Evolutionary conservation across 495 filamentous ascomycete genomes (phyloP).

Genomic region (Chaetomium fimeti): DNA sequence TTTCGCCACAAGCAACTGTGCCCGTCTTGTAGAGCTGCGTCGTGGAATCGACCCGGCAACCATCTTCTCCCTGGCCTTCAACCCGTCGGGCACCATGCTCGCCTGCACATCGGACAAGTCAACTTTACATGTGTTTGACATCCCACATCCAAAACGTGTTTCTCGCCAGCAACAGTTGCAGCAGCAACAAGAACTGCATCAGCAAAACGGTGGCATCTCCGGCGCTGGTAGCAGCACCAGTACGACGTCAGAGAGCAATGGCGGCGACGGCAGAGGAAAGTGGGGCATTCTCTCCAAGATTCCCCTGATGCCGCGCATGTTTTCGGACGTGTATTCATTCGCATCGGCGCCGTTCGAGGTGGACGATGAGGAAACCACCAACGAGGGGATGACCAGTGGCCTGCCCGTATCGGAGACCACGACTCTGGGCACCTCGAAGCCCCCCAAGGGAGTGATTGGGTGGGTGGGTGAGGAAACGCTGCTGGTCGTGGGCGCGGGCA

Average conservation of each 20-base stretch:
- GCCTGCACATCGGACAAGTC: slow-evolving; percentile 97
- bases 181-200: slow-evolving; percentile 42
- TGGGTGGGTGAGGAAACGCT: slow-evolving; percentile 70
- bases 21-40: slow-evolving; percentile 76
- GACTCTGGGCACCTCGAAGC: slow-evolving; percentile 51
- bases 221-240: not conserved
- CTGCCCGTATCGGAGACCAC: slow-evolving; percentile 38
- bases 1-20: slow-evolving; percentile 72
- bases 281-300: slow-evolving; percentile 78
- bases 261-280: slow-evolving; percentile 58
- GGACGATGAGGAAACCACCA: slow-evolving; percentile 58
- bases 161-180: slow-evolving; percentile 58
- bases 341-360: slow-evolving; percentile 72
- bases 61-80: slow-evolving; percentile 85
- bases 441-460: slow-evolving; percentile 72
- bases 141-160: slow-evolving; percentile 58
- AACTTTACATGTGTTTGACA: slow-evolving; percentile 89
- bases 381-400: not conserved
- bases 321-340: slow-evolving; percentile 83
- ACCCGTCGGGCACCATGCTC: slow-evolving; percentile 70
- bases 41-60: slow-evolving; percentile 84
- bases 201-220: not conserved
- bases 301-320: slow-evolving; percentile 72
- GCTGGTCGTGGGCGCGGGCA: slow-evolving; percentile 75
- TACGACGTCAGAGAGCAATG: not conserved